Evolutionary conservation across 2,329 filamentous ascomycete genomes (phyloP), one percentile per base, ranked within the genome.

Genomic region (Fusarium chlamydosporum): DNA sequence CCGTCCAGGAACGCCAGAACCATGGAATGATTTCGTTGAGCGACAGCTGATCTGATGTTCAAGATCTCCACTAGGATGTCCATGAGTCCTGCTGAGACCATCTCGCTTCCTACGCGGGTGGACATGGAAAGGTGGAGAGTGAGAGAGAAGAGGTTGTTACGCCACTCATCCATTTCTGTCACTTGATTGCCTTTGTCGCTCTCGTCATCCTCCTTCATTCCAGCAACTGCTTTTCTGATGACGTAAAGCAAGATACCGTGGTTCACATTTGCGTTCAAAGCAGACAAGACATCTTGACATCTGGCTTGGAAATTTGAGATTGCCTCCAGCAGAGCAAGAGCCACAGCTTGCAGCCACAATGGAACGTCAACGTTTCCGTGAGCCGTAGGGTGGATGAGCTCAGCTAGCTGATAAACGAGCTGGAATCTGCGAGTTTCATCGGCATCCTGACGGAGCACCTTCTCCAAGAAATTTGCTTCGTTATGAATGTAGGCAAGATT

Each of bases 201-300:
- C 7, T 70, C 59, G 48, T 83, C 82, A 61, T 89, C 85, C 18
- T 82, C 82, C 59, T 86, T 89, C 81, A 99, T 91, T 67, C 94
- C 92, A 18, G 91, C 90, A 59, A 98, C 92, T 11, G 94, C 92
- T 79, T 97, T 97, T 57, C 95, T 89, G 50, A 97, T 91, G 70
- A 97, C 88, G 75, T 97, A 98, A 71, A 98, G 91, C 43, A 99
- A 85, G 31, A 98, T 91, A 15, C 96, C 96, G 74, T 99, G 96
- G 74, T 97, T 98, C 37, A 98, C 95, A 72, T 95, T 97, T 55
- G 96, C 93, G 74, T 94, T 97, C 41, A 99, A 83, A n/a, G 96
- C 94, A 41, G 93, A 90, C 67, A 94, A 90, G 26, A 99, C 91
- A 77, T 99, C 96, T 34, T 89, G 83, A 31, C 91, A 88, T 75